Conservation (phyloP, 2,329 filamentous ascomycete genomes). For the Sporothrix mexicana region DNA sequence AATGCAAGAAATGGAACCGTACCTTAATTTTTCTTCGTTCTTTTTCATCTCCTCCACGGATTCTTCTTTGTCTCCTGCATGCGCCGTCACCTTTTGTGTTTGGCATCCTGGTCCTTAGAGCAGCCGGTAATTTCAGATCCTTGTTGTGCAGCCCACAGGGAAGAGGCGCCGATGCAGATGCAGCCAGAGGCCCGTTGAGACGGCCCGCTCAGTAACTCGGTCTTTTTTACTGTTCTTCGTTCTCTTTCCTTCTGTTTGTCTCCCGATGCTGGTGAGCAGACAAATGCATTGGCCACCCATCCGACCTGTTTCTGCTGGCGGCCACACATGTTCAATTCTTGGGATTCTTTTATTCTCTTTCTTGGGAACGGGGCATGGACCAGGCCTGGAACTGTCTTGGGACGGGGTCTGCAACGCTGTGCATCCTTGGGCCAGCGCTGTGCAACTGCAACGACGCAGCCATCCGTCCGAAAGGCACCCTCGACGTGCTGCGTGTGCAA, state of each 20-base stretch:
- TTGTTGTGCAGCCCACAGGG: constrained; percentile 1
- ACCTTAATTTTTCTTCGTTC: background rate
- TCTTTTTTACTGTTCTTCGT: background rate
- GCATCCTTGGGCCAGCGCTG: background rate
- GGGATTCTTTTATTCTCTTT: background rate
- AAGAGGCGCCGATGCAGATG: constrained; percentile 10
- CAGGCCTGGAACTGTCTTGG: constrained; percentile 18
- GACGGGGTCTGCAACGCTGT: constrained; percentile 5
- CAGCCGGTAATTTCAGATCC: constrained; percentile 28
- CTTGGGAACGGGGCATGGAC: constrained; percentile 7
- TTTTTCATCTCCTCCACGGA: background rate
- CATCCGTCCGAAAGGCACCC: constrained; percentile 17
- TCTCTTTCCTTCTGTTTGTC: background rate
- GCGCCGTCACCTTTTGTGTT: constrained; percentile 19
- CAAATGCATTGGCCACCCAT: background rate
- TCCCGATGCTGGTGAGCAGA: background rate
- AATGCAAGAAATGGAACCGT: background rate
- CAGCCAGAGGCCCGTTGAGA: constrained; percentile 5
- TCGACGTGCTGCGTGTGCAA: constrained; percentile 13
- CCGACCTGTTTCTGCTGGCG: background rate
- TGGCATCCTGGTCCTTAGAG: constrained; percentile 24
- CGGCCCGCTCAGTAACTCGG: background rate
- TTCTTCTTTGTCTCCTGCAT: background rate
- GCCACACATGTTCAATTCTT: background rate
- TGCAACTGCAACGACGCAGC: constrained; percentile 14